Percentiles rank a stretch among this genome's conserved stretches.
These are phyloP conservation scores for Haplographium delicatum DNA, from an alignment of 495 filamentous ascomycete species.

Conservation along the genomic window DNA sequence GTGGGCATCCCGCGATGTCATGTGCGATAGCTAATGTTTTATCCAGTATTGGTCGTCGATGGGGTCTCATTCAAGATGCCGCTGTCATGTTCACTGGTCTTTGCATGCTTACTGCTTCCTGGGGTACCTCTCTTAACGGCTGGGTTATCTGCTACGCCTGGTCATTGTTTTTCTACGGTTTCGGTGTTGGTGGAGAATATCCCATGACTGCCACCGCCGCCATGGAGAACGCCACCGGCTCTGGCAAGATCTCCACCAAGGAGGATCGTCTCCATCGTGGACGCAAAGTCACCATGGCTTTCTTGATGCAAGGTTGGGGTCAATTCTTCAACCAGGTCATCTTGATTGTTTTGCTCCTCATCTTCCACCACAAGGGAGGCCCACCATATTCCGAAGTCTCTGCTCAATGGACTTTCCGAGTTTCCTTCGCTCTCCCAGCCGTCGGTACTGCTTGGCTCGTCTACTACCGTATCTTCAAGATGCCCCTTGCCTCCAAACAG, in stretches of 20 bases:
- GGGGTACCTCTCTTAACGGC: conserved; percentile 76
- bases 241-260: conserved; percentile 77
- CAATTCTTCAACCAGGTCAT: conserved; percentile 85
- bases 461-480: conserved; percentile 86
- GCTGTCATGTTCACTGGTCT: conserved; percentile 84
- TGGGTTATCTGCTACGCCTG: conserved; percentile 92
- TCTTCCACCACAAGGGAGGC: conserved; percentile 71
- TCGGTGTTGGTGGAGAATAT: conserved; percentile 91
- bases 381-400: conserved; percentile 65
- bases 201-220: conserved; percentile 90
- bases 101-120: conserved; percentile 78
- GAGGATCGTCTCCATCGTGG: conserved; percentile 90
- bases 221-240: conserved; percentile 89
- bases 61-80: conserved; percentile 88
- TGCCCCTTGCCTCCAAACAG: conserved; percentile 67
- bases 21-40: conserved; percentile 23
- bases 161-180: conserved; percentile 83
- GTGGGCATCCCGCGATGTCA: not conserved
- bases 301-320: conserved; percentile 96
- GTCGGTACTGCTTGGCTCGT: conserved; percentile 85
- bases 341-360: conserved; percentile 72
- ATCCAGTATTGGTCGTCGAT: conserved; percentile 72
- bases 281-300: conserved; percentile 83
- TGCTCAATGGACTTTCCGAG: conserved; percentile 77
- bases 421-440: conserved; percentile 80